Conservation (phyloP, 2,329 filamentous ascomycete species). For the Aspergillus novofumigatus region DNA sequence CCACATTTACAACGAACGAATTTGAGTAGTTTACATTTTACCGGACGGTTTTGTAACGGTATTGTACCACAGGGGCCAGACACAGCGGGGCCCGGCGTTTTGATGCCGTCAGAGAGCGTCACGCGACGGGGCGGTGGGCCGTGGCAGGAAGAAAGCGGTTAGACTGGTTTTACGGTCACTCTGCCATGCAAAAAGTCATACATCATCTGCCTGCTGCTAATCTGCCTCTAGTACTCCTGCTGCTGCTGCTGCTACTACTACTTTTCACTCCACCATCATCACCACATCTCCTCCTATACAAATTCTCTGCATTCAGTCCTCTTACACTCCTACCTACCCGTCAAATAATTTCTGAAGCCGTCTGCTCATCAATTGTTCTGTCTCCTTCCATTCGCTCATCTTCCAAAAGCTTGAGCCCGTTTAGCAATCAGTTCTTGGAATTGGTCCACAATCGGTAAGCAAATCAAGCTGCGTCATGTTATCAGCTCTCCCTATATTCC, state of each 20-base stretch:
- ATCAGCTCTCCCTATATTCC: conserved; percentile 7
- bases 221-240: conserved; percentile 2
- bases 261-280: not conserved
- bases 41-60: conserved; percentile 18
- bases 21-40: conserved; percentile 22
- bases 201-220: conserved; percentile 24
- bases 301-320: conserved; percentile 7
- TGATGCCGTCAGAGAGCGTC: conserved; percentile 31
- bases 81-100: conserved; percentile 2
- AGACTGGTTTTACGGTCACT: conserved; percentile 19
- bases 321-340: not conserved
- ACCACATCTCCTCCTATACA: conserved; percentile 8
- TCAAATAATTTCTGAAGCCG: conserved; percentile 2
- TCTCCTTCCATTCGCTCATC: conserved; percentile 10
- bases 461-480: conserved; percentile 12
- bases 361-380: conserved; percentile 3
- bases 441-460: conserved; percentile 19
- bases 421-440: conserved; percentile 1
- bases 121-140: conserved; percentile 30
- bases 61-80: not conserved
- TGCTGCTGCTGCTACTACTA: conserved; percentile 1
- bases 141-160: conserved; percentile 29
- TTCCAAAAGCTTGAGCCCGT: conserved; percentile 1
- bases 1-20: conserved; percentile 15
- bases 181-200: conserved; percentile 20